Base-by-base conservation (phyloP, 2,329 filamentous ascomycete species). In the Xylariales sp. region DNA sequence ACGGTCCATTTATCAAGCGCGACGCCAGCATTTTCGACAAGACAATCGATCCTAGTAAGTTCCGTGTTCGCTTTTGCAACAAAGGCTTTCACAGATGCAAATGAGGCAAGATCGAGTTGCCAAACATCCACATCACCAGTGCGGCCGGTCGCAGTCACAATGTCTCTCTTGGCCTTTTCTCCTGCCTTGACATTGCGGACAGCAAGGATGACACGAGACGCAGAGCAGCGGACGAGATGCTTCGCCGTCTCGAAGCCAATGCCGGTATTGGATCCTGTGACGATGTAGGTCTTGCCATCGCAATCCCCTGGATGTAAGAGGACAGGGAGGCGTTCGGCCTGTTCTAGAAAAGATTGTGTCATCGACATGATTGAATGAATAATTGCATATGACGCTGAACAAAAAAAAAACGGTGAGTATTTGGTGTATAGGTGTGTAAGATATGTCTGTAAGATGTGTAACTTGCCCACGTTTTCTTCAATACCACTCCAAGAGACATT, bases 91-190 rank as follows among this genome's bases (percentile, higher is more conserved):
- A 25, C 23, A n/a, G 23, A 25, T 25, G 23, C n/a, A n/a, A 8
- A 25, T n/a, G 23, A 25, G 23, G 23, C 23, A n/a, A 25, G 23
- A n/a, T 25, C 23, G 23, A 25, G 23, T 8, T 25, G 23, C 23
- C 23, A 25, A 8, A 25, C 23, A 8, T 25, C 23, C 23, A n/a
- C 23, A 25, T 8, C 23, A 12, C 23, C 36, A 7, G 7, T 8
- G 10, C 36, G 36, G 16, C 29, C 33, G 27, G 35, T n/a, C 33
- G 13, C 48, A 23, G 19, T 20, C 7, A 59, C 46, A 3, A 67
- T 59, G 18, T 56, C 53, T 18, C 50, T 44, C 37, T 58, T 58
- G 2, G 69, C 67, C 4, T 52, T 55, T 33, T 70, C 59, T 40
- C 67, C 43, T 25, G 15, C 14, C 15, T 14, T 2, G 32, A 19